Base-by-base conservation (phyloP, 257 asterid genomes). In the Petunia axillaris region DNA sequence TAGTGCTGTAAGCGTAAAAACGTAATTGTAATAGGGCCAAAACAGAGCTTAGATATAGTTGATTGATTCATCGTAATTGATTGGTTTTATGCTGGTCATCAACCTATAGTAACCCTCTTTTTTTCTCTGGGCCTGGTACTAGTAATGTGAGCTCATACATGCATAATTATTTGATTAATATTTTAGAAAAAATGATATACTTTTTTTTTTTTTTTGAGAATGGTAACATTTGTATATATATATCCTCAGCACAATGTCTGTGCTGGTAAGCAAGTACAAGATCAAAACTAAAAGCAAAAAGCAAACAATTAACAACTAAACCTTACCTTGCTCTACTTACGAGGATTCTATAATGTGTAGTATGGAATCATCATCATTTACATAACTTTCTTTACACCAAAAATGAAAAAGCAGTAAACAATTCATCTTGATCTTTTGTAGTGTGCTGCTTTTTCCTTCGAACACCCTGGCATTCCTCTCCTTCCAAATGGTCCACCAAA, bases 1-100 rank as follows among this genome's bases (percentile, higher is more conserved):
- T 73, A 5, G 62, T 73, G 44, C 77, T 50, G 77, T 44, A 16
- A 68, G 16, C 76, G 43, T 5, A 64, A 64, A 64, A 64, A 40
- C 0, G 38, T 40, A 39, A 25, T 25, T 65, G 11, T 65, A 14
- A 35, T 65, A 6, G 6, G 52, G 68, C 65, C 40, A 6, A 62
- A 25, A 35, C 36, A 35, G 67, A 62, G 50, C 70, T 64, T 1
- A 64, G 16, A 5, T 16, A 64, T 62, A 64, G 9, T 37, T 64
- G 70, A 37, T 58, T 58, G 70, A 37, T 10, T 64, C 46, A 64
- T 64, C 70, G 11, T 64, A 37, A 5, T 64, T 64, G 70, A 64
- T 64, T 64, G 8, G 70, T 64, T 64, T 64, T 64, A 0, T 64
- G 70, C 1, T 64, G 64, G 43, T 6, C 9, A 3, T 64, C 25